Evolutionary conservation across 345 rosid species (phyloP).

Genomic region (Pistacia vera): DNA sequence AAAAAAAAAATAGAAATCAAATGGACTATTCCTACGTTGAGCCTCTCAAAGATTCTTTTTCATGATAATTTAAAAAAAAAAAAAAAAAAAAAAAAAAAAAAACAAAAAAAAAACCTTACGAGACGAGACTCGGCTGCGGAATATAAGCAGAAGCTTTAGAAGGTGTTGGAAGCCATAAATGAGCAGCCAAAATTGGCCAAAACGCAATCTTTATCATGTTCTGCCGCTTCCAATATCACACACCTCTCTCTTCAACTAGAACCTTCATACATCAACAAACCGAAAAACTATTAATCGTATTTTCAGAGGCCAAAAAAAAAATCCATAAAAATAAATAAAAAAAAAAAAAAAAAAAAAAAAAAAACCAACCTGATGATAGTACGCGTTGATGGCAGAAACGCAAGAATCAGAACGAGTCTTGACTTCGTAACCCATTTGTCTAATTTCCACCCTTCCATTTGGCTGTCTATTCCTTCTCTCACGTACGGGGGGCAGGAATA

Average conservation of each 20-base stretch:
- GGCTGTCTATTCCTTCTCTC: neutral
- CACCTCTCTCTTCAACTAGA: conserved; percentile 58
- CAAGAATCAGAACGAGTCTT: conserved; percentile 63
- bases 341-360: neutral
- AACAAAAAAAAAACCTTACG: conserved; percentile 40
- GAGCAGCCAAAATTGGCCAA: conserved; percentile 86
- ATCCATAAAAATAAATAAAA: neutral
- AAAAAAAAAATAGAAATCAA: neutral
- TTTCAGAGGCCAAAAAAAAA: conserved; percentile 5
- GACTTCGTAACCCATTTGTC: conserved; percentile 84
- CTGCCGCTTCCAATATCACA: conserved; percentile 68
- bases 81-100: neutral
- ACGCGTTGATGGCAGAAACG: conserved; percentile 66
- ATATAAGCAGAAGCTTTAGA: conserved; percentile 37
- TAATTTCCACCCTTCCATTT: conserved; percentile 52
- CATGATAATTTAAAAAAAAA: no score
- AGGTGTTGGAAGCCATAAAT: conserved; percentile 52
- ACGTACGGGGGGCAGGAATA: neutral
- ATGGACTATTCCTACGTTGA: neutral
- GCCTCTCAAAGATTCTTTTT: neutral
- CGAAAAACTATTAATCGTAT: neutral
- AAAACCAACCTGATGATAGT: conserved; percentile 60
- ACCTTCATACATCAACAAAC: conserved; percentile 43
- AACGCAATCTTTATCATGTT: conserved; percentile 65
- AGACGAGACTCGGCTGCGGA: conserved; percentile 62